Evolutionary conservation across 1,284 basidiomycete genomes (phyloP).

Genomic region (Melampsora larici-populina): DNA sequence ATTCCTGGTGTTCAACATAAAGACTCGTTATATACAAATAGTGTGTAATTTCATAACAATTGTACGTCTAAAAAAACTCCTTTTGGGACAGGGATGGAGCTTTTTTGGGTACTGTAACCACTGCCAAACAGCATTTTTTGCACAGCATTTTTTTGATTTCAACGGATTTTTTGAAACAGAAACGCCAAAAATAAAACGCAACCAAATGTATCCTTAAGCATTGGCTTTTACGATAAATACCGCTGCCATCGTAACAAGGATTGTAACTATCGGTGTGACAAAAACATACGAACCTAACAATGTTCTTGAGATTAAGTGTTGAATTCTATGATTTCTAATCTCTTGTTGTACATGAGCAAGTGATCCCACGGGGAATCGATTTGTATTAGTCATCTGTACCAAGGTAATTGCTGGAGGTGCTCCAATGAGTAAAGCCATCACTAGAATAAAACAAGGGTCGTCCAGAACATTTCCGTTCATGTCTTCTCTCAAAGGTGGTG

Average conservation of each 20-base stretch:
- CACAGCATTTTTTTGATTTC: no score
- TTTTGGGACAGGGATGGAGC: no score
- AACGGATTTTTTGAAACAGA: no score
- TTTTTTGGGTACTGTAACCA: no score
- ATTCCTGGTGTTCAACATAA: no score
- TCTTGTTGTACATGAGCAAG: constrained; percentile 11
- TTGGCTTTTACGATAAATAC: constrained; percentile 15
- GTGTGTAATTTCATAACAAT: no score
- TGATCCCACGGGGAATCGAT: constrained; percentile 44
- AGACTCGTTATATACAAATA: no score
- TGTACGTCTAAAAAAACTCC: no score
- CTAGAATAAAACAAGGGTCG: constrained; percentile 27
- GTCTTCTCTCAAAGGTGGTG: background rate
- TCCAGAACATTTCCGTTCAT: background rate
- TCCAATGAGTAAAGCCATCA: constrained; percentile 19
- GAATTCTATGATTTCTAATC: constrained; percentile 42
- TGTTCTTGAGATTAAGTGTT: constrained; percentile 47
- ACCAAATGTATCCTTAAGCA: background rate
- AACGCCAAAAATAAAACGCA: no score
- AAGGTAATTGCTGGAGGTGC: constrained; percentile 49
- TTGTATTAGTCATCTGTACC: constrained; percentile 47
- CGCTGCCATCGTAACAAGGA: constrained; percentile 28
- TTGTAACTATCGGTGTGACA: constrained; percentile 45
- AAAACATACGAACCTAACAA: constrained; percentile 51
- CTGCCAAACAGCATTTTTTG: no score